Percentiles rank a stretch among this genome's conserved stretches.
These are phyloP conservation scores for Neonectria magnoliae DNA, from an alignment of 2,329 filamentous ascomycete species.

Conservation along the genomic window DNA sequence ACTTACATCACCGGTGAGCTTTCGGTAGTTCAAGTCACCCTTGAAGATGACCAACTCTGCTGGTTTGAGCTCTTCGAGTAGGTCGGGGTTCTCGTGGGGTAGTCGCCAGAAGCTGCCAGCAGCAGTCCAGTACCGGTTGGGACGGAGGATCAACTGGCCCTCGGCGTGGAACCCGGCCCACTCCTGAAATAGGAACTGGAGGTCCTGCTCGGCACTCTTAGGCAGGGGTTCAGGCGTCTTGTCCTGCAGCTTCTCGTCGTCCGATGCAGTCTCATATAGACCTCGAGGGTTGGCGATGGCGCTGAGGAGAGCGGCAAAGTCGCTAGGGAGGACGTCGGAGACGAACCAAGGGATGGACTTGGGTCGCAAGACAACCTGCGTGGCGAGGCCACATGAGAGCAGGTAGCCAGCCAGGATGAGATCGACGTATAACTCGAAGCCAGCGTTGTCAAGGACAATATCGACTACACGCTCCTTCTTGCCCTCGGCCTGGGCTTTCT, in stretches of 20 bases:
- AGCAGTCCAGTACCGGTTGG: slow-evolving; percentile 92
- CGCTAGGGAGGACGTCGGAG: slow-evolving; percentile 87
- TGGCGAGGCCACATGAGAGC: slow-evolving; percentile 84
- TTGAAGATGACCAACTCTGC: slow-evolving; percentile 96
- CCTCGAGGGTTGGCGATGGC: slow-evolving; percentile 79
- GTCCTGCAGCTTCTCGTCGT: slow-evolving; percentile 69
- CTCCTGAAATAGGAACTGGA: slow-evolving; percentile 82
- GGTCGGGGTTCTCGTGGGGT: slow-evolving; percentile 71
- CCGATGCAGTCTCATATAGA: slow-evolving; percentile 81
- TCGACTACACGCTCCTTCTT: slow-evolving; percentile 82
- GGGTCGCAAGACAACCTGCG: slow-evolving; percentile 86
- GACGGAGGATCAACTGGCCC: slow-evolving; percentile 82
- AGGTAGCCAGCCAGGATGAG: slow-evolving; percentile 92
- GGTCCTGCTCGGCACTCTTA: slow-evolving; percentile 71
- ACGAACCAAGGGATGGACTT: slow-evolving; percentile 99
- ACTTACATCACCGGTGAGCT: slow-evolving; percentile 86
- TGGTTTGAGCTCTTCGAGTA: slow-evolving; percentile 81
- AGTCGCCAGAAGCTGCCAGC: slow-evolving; percentile 90
- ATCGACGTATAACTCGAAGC: slow-evolving; percentile 97
- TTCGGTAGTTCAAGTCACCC: slow-evolving; percentile 96
- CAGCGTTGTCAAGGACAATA: slow-evolving; percentile 95
- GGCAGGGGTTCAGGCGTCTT: slow-evolving; percentile 71
- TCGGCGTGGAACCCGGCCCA: slow-evolving; percentile 85
- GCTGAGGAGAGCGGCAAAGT: slow-evolving; percentile 84
- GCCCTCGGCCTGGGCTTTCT: slow-evolving; percentile 69